phyloP scores from a whole-genome alignment of 148 eudicot species.

The Diospyros lotus region DNA sequence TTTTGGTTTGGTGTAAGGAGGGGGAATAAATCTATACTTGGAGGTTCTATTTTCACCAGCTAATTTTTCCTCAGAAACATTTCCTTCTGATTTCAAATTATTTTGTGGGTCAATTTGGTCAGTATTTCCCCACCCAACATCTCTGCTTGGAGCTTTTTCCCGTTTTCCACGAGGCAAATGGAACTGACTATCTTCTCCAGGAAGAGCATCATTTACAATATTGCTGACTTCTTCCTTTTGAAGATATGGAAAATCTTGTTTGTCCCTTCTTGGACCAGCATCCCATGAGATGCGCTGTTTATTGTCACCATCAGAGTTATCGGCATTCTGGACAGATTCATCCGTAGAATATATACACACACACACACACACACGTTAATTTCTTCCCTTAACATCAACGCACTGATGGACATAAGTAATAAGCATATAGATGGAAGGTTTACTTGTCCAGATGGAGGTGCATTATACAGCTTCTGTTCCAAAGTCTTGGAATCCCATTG shows the following conservation, averaged over 20 bases:
- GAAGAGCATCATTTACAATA: not conserved
- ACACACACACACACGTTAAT: too few species aligned
- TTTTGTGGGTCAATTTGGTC: not conserved
- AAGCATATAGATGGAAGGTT: not conserved
- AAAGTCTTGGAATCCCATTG: conserved; percentile 46
- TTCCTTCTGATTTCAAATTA: not conserved
- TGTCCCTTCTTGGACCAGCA: not conserved
- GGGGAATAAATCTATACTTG: conserved; percentile 25
- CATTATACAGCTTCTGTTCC: conserved; percentile 40
- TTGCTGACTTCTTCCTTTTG: not conserved
- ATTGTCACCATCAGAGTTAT: conserved; percentile 4
- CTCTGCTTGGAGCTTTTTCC: not conserved
- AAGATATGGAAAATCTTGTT: conserved; percentile 8
- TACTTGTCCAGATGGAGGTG: conserved; percentile 20
- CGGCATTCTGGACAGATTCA: not conserved
- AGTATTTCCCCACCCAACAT: conserved; percentile 2
- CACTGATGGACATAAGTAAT: too few species aligned
- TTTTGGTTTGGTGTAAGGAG: conserved; percentile 38
- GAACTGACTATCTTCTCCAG: not conserved
- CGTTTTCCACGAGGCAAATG: not conserved
- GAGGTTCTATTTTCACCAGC: conserved; percentile 25
- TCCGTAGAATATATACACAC: not conserved
- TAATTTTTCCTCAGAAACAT: conserved; percentile 17
- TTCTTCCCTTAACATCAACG: too few species aligned
- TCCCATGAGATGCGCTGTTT: conserved; percentile 9